A percentile compares a stretch with the other conserved stretches of the same genome.
These are phyloP conservation scores for Lachnellula suecica DNA, from an alignment of 2,329 filamentous ascomycete species.

Conservation along the genomic window DNA sequence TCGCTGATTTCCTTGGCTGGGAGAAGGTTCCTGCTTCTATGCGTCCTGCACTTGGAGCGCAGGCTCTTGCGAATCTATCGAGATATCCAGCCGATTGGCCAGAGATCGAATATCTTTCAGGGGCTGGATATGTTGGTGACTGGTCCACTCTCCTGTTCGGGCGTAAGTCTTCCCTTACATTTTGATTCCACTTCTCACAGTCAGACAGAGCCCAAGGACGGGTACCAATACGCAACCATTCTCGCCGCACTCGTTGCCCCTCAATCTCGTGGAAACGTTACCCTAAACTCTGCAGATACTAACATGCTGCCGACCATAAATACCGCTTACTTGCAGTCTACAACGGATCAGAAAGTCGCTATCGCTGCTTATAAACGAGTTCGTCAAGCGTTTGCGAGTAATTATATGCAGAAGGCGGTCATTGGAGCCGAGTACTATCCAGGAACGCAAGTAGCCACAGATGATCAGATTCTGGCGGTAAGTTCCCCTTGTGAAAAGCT, in stretches of 20 bases:
- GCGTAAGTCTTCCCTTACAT: neutral
- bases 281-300: slow-evolving; percentile 36
- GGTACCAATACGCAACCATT: slow-evolving; percentile 35
- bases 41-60: neutral
- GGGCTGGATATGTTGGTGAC: slow-evolving; percentile 16
- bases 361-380: slow-evolving; percentile 42
- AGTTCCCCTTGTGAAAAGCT: no score
- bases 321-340: slow-evolving; percentile 44
- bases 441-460: slow-evolving; percentile 13
- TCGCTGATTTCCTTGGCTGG: slow-evolving; percentile 11
- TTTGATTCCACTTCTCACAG: no score
- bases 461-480: slow-evolving; percentile 21
- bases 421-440: slow-evolving; percentile 22
- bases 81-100: slow-evolving; percentile 2
- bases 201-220: slow-evolving; percentile 21
- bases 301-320: slow-evolving; percentile 39
- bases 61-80: neutral
- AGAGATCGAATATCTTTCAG: slow-evolving; percentile 10
- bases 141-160: slow-evolving; percentile 3
- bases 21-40: slow-evolving; percentile 12
- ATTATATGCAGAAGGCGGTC: slow-evolving; percentile 14
- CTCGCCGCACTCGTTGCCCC: slow-evolving; percentile 38
- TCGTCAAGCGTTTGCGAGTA: slow-evolving; percentile 31
- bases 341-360: slow-evolving; percentile 43
- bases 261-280: slow-evolving; percentile 44